These are phyloP conservation scores for Cladosporium sp. DNA, from an alignment of 2,329 filamentous ascomycete genomes.

Conservation along the genomic window DNA sequence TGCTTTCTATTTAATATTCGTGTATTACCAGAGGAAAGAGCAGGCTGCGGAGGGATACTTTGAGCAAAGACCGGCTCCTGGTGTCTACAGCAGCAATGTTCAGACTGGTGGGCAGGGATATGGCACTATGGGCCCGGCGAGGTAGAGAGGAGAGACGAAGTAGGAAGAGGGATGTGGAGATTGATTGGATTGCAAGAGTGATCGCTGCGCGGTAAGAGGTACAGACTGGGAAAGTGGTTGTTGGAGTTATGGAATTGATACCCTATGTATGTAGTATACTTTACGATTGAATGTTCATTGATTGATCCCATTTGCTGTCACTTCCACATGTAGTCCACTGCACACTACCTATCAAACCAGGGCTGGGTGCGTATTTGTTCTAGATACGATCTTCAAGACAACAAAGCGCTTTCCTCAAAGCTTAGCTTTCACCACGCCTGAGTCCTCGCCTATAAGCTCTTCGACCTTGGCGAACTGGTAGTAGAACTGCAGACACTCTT, in stretches of 20 bases:
- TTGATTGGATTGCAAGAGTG: neutral
- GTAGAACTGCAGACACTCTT: conserved; percentile 69
- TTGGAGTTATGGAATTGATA: neutral
- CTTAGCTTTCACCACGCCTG: neutral
- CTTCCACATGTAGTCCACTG: no score
- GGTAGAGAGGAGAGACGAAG: neutral
- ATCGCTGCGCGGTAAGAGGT: no score
- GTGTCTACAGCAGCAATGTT: conserved; percentile 69
- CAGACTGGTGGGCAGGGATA: conserved; percentile 56
- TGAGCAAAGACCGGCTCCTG: conserved; percentile 55
- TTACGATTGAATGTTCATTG: no score
- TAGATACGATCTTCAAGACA: no score
- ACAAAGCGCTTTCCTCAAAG: neutral
- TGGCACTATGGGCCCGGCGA: conserved; percentile 6
- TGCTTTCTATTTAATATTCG: conserved; percentile 70
- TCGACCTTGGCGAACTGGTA: conserved; percentile 74
- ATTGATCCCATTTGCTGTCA: no score
- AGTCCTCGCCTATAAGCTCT: conserved; percentile 40
- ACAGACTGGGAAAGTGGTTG: no score
- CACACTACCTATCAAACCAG: no score
- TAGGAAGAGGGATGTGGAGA: neutral
- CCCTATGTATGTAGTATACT: neutral
- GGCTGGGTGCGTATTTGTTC: no score
- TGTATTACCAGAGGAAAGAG: conserved; percentile 73
- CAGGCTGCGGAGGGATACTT: conserved; percentile 56